phyloP scores from a whole-genome alignment of 805 yeast genomes.

The Torulaspora franciscae region DNA sequence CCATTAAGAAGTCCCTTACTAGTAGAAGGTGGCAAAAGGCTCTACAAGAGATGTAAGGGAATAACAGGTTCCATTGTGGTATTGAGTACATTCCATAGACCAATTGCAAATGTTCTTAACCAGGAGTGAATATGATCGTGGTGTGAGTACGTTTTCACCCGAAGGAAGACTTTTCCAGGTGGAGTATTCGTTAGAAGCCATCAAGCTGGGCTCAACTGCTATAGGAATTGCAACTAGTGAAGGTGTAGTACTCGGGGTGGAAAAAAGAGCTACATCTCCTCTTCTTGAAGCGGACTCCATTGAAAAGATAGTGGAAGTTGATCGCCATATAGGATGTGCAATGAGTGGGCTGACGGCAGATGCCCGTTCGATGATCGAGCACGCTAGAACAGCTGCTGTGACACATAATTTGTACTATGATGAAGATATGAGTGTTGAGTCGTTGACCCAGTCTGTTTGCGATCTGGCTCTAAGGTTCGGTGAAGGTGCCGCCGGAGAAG shows the following conservation, averaged over 20 bases:
- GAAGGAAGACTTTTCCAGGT: slow-evolving; percentile 98
- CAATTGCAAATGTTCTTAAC: slow-evolving; percentile 74
- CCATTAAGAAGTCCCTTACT: slow-evolving; percentile 4
- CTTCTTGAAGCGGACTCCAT: slow-evolving; percentile 87
- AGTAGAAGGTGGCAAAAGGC: slow-evolving; percentile 11
- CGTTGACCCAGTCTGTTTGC: slow-evolving; percentile 93
- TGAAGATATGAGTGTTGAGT: slow-evolving; percentile 87
- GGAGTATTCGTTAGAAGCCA: slow-evolving; percentile 95
- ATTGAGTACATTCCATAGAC: not conserved
- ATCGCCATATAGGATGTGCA: slow-evolving; percentile 93
- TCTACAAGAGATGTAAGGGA: not conserved
- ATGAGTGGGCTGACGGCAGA: slow-evolving; percentile 99
- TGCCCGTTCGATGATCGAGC: slow-evolving; percentile 98
- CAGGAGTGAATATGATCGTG: slow-evolving; percentile 99
- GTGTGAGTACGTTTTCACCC: slow-evolving; percentile 97
- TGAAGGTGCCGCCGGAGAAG: slow-evolving; percentile 95
- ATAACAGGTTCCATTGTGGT: not conserved
- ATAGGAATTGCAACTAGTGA: slow-evolving; percentile 93
- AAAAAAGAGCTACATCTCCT: slow-evolving; percentile 91
- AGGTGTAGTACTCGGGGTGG: slow-evolving; percentile 95
- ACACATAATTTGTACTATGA: slow-evolving; percentile 87
- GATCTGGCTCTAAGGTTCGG: slow-evolving; percentile 95
- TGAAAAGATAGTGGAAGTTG: slow-evolving; percentile 94
- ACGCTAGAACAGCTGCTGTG: slow-evolving; percentile 85
- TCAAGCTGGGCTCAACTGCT: slow-evolving; percentile 86